Base-by-base conservation (phyloP, 2,329 filamentous ascomycete genomes). In the Cladorrhinum sp. region DNA sequence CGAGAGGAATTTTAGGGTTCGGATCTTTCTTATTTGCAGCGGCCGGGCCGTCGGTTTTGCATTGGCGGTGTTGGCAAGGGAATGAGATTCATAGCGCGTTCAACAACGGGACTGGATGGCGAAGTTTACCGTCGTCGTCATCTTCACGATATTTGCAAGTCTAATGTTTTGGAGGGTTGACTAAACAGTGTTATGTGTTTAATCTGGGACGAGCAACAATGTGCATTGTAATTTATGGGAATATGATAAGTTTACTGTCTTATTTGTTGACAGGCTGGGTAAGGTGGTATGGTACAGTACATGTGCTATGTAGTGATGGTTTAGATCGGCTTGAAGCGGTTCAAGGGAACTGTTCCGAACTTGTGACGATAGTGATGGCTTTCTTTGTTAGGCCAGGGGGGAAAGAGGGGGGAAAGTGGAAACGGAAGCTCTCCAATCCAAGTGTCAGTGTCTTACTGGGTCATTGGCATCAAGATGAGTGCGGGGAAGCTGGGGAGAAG, bases 271-370 rank as follows among this genome's bases (percentile, higher is more conserved):
- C 23, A 49, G n/a, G 28, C 30, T 42, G 42, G n/a, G n/a, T n/a
- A n/a, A n/a, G n/a, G n/a, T n/a, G n/a, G n/a, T n/a, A n/a, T n/a
- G n/a, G n/a, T n/a, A n/a, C n/a, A n/a, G n/a, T n/a, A n/a, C n/a
- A n/a, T n/a, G n/a, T n/a, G n/a, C n/a, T n/a, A n/a, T n/a, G n/a
- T n/a, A n/a, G n/a, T n/a, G n/a, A n/a, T n/a, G n/a, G n/a, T 58
- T 5, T 20, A 6, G 16, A 9, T 57, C 62, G 62, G 62, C 51
- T 64, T 53, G 10, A 18, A 51, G 14, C 59, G 62, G 62, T 60
- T 62, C 60, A 64, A 60, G 51, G 20, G 55, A 9, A 46, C 46
- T 39, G n/a, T 18, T 28, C 28, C 39, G 26, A 36, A 46, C 12
- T 48, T 33, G 24, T 28, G 1, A 49, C 10, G 12, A 14, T 28